Evolutionary conservation across 169 alveolate genomes (phyloP), one percentile per base, ranked within the genome.

Genomic region (Plasmodium knowlesi): DNA sequence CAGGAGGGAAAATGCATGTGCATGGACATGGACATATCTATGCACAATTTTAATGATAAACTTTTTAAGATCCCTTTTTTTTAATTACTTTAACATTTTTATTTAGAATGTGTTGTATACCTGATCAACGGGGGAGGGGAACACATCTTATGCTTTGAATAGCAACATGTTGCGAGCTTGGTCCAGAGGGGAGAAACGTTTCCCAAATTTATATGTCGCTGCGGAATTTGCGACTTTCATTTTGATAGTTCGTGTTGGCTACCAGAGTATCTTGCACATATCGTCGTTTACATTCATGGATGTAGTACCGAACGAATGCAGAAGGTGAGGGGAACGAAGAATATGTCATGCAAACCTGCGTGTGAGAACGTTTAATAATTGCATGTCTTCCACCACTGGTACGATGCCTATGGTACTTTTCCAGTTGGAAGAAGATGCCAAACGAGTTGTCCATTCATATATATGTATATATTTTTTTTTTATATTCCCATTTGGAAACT

Each of bases 41-140:
- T 80, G 67, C 53, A 73, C 70, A 46, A 53, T 85, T 85, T 71
- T 70, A 85, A 74, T 85, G 93, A 85, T 85, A 85, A 72, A 80
- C 79, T 74, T 85, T 85, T 85, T 74, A 85, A 85, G 14, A n/a
- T 30, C 30, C 37, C 61, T 16, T 85, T 50, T 85, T 50, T 84
- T 83, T 83, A 83, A 83, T 83, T 37, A 72, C 92, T 67, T 83
- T 83, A 70, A 83, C 92, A 39, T 14, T 71, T 22, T 54, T 0
- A 4, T 12, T 32, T 83, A 19, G 12, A 30, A 70, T 54, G 74
- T 67, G 12, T 39, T 32, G 57, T 19, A 32, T 30, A 8, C 22
- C 14, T 73, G 61, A 25, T 34, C 10, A 46, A 12, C 6, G 39
- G 76, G 37, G 34, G 76, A 67, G 39, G 34, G 76, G 76, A 34